phyloP scores from a whole-genome alignment of 2,329 filamentous ascomycete genomes.

The Ciborinia camelliae region DNA sequence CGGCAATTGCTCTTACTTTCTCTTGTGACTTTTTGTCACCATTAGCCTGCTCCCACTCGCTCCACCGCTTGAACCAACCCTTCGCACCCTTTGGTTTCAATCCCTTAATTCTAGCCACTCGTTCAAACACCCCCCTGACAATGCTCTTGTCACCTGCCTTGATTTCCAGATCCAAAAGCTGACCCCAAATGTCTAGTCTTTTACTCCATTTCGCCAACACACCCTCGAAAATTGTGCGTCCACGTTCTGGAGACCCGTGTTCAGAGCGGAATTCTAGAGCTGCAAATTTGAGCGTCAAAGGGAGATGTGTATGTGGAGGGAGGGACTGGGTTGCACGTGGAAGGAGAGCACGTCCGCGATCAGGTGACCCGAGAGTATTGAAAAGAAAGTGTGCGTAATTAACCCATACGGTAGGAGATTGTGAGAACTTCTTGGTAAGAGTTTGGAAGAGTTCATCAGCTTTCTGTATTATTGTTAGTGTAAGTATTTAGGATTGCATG shows the following conservation, averaged over 20 bases:
- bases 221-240: slow-evolving; percentile 90
- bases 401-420: slow-evolving; percentile 77
- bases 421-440: slow-evolving; percentile 83
- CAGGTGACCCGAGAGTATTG: slow-evolving; percentile 64
- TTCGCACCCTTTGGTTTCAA: slow-evolving; percentile 81
- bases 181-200: slow-evolving; percentile 88
- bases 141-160: slow-evolving; percentile 54
- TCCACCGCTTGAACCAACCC: slow-evolving; percentile 90
- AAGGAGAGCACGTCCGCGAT: slow-evolving; percentile 74
- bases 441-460: slow-evolving; percentile 83
- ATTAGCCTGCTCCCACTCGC: slow-evolving; percentile 76
- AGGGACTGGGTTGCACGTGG: slow-evolving; percentile 82
- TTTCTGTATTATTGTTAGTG: slow-evolving; percentile 54
- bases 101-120: slow-evolving; percentile 64
- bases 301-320: slow-evolving; percentile 59
- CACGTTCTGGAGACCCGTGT: slow-evolving; percentile 81
- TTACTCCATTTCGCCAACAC: slow-evolving; percentile 82
- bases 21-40: slow-evolving; percentile 69
- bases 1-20: slow-evolving; percentile 66
- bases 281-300: slow-evolving; percentile 82
- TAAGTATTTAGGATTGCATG: background rate
- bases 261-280: slow-evolving; percentile 85
- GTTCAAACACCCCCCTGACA: slow-evolving; percentile 77
- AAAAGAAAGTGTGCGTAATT: slow-evolving; percentile 96
- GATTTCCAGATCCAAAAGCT: slow-evolving; percentile 82